Percentiles rank a stretch among this genome's conserved stretches.
Conservation (phyloP, 2,329 filamentous ascomycete species). For the Arthroderma sp. region DNA sequence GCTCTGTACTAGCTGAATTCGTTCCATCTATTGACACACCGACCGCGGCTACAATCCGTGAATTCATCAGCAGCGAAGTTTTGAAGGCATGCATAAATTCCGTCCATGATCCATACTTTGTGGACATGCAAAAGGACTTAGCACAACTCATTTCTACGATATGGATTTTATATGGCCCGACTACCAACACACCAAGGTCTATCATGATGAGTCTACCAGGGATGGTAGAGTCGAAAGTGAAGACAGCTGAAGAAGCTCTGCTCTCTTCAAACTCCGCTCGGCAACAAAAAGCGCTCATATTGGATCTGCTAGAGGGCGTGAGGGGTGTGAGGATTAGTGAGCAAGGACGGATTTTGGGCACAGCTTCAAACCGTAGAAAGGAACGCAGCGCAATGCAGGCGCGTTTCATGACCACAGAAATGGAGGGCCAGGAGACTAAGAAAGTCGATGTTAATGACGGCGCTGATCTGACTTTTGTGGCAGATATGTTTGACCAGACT, state of each 20-base stretch:
- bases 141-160: conserved; percentile 79
- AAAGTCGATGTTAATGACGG: conserved; percentile 36
- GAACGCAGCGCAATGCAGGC: conserved; percentile 32
- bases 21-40: conserved; percentile 32
- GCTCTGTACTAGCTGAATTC: conserved; percentile 74
- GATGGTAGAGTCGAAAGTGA: conserved; percentile 57
- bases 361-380: conserved; percentile 32
- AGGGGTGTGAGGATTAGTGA: conserved; percentile 88
- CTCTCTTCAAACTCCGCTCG: conserved; percentile 47
- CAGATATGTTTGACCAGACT: conserved; percentile 39
- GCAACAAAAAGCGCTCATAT: conserved; percentile 65
- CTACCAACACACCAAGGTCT: conserved; percentile 57
- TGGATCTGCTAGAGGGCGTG: conserved; percentile 75
- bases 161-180: conserved; percentile 59
- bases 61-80: conserved; percentile 81
- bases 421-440: conserved; percentile 30
- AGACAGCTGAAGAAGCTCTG: conserved; percentile 50
- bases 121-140: conserved; percentile 87
- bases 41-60: conserved; percentile 60
- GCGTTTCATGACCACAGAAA: conserved; percentile 35
- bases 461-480: conserved; percentile 41
- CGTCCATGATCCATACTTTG: conserved; percentile 90
- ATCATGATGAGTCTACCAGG: conserved; percentile 72
- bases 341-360: conserved; percentile 62
- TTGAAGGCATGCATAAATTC: conserved; percentile 82